Evolutionary conservation across 2,329 filamentous ascomycete genomes (phyloP).

Genomic region (Acephala macrosclerotiorum): DNA sequence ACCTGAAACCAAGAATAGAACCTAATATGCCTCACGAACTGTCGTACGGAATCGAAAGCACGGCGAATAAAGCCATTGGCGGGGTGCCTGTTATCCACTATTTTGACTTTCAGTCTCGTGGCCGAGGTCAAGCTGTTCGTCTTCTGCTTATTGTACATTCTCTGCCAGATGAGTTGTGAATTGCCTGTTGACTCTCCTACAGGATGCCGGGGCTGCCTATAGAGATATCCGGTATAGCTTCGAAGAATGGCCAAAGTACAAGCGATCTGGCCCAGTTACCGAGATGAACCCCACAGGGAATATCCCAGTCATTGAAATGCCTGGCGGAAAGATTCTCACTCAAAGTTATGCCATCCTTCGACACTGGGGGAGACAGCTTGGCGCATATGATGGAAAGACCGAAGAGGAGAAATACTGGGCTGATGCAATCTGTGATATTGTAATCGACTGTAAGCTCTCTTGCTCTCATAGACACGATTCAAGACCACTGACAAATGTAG

Average conservation of each 20-base stretch:
- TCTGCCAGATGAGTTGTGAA: background rate
- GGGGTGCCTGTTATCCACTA: conserved; percentile 45
- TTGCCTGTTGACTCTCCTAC: background rate
- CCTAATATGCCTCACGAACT: conserved; percentile 23
- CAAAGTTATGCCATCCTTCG: conserved; percentile 45
- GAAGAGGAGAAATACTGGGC: conserved; percentile 45
- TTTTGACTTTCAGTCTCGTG: conserved; percentile 44
- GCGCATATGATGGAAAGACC: conserved; percentile 41
- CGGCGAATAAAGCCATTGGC: conserved; percentile 43
- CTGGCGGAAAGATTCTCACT: conserved; percentile 42
- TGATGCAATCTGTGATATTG: conserved; percentile 44
- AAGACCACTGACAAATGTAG: conserved; percentile 22
- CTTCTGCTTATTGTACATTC: conserved; percentile 34
- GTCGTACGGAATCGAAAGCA: conserved; percentile 34
- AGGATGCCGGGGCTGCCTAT: conserved; percentile 44
- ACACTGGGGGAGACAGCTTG: conserved; percentile 41
- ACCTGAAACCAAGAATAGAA: background rate
- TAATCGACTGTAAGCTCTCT: conserved; percentile 35
- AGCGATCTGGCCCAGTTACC: conserved; percentile 33
- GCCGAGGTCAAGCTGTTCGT: conserved; percentile 43
- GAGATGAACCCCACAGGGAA: conserved; percentile 40
- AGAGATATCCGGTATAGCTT: conserved; percentile 43
- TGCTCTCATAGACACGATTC: background rate
- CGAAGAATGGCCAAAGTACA: conserved; percentile 41
- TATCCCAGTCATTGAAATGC: conserved; percentile 41